Evolutionary conservation across 2,329 filamentous ascomycete species (phyloP), one percentile per base, ranked within the genome.

Genomic region (Xylariomycetidae sp.): DNA sequence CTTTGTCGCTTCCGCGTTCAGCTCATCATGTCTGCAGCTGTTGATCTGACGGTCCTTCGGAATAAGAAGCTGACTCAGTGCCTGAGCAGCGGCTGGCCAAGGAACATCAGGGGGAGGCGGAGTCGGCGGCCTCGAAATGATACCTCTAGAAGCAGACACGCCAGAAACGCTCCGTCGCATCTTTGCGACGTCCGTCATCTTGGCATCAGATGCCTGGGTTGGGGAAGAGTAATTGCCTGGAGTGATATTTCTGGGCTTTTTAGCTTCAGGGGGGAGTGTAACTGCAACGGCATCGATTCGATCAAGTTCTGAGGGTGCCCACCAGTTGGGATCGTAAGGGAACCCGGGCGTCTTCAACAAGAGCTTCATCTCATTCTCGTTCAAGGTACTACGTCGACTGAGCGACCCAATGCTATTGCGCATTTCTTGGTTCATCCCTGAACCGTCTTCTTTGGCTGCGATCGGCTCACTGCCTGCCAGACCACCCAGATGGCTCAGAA

Each of bases 401-500:
- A 69, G 51, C 4, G 61, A 58, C 16, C 64, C 69, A 20, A 72
- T 59, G 45, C 63, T 70, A 43, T 71, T 65, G 15, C 68, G 67
- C 73, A 81, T 80, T 41, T 82, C 78, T 30, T 66, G 67, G 10
- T 67, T 72, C 10, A 82, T 61, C 1, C 75, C 71, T 33, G 58
- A 63, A 30, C 40, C 46, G 33, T 63, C 62, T 19, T 66, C 58
- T 36, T 53, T 62, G 16, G 56, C 57, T 25, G 48, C 43, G 25
- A 55, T 53, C 19, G 58, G 61, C 33, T 70, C 74, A 15, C 67
- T 67, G 25, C 78, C 77, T 25, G 79, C 80, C 25, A 98, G 72
- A 5, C 90, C 92, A 47, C 85, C 87, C 13, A 98, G 58, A 59
- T 98, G 92, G 57, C 89, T 94, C 37, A 96, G 65, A 3, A 96